Evolutionary conservation across 257 asterid species (phyloP).

Genomic region (Petunia axillaris): DNA sequence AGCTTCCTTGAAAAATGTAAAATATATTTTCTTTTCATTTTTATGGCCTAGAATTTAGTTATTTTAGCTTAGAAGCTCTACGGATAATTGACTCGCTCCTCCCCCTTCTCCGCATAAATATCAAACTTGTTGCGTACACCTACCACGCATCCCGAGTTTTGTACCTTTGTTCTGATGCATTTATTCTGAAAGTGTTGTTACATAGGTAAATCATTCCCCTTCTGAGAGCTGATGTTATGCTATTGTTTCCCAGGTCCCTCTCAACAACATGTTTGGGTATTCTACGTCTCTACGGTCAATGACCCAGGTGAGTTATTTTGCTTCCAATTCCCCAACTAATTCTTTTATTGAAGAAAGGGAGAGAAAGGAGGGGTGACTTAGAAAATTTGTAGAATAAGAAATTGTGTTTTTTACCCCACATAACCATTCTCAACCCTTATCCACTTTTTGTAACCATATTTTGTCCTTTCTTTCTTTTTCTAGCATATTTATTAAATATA

Average conservation of each 20-base stretch:
- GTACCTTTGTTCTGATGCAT: neutral
- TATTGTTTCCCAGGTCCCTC: slow-evolving; percentile 73
- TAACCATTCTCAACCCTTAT: too few relatives aligned
- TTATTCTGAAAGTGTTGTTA: neutral
- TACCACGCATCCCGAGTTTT: neutral
- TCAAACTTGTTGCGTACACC: neutral
- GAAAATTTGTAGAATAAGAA: neutral
- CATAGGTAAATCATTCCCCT: neutral
- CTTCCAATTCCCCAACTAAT: slow-evolving; percentile 6
- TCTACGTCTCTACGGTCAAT: slow-evolving; percentile 97
- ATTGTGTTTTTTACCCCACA: too few relatives aligned
- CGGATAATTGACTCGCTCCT: neutral
- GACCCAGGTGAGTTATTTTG: slow-evolving; percentile 77
- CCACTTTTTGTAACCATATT: too few relatives aligned
- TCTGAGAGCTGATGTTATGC: neutral
- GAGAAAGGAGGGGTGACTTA: neutral
- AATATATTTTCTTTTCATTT: neutral
- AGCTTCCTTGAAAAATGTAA: neutral
- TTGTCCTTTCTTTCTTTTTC: too few relatives aligned
- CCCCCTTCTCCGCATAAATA: neutral
- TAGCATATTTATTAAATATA: too few relatives aligned
- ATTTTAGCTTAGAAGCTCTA: neutral
- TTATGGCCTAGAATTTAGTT: neutral
- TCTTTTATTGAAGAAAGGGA: neutral
- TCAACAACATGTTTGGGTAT: slow-evolving; percentile 97